Evolutionary conservation across 1,284 basidiomycete species (phyloP).

Genomic region (Austroboletus novae-zelandiae): DNA sequence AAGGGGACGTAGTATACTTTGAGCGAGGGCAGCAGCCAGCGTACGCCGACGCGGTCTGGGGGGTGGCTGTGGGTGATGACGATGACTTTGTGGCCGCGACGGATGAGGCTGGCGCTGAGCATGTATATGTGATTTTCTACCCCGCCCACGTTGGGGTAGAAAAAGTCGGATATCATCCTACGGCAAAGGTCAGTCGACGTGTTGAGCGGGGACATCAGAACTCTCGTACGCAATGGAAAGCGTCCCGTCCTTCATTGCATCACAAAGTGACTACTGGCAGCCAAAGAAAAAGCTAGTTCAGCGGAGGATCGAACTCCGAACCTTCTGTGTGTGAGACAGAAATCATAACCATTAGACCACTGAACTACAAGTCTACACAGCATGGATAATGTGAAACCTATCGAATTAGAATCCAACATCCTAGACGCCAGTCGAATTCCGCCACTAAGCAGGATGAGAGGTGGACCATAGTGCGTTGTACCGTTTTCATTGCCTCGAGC

Average conservation of each 20-base stretch:
- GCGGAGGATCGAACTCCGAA: conserved; percentile 46
- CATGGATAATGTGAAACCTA: no score
- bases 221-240: conserved; percentile 31
- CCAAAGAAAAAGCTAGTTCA: conserved; percentile 35
- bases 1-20: conserved; percentile 97
- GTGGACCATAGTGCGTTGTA: no score
- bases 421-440: no score
- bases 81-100: conserved; percentile 89
- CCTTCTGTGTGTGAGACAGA: conserved; percentile 46
- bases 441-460: no score
- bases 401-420: no score
- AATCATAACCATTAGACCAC: conserved; percentile 46
- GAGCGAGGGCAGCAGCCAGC: conserved; percentile 81
- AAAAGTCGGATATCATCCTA: conserved; percentile 97
- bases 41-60: conserved; percentile 82
- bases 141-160: conserved; percentile 91
- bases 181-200: not conserved
- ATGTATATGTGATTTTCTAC: conserved; percentile 98
- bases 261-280: no score
- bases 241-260: conserved; percentile 23
- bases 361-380: no score
- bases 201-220: not conserved
- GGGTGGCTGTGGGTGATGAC: conserved; percentile 92
- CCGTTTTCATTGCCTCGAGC: no score
- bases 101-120: conserved; percentile 81